Evolutionary conservation across 495 filamentous ascomycete species (phyloP).

Genomic region (Talaromyces adpressus): DNA sequence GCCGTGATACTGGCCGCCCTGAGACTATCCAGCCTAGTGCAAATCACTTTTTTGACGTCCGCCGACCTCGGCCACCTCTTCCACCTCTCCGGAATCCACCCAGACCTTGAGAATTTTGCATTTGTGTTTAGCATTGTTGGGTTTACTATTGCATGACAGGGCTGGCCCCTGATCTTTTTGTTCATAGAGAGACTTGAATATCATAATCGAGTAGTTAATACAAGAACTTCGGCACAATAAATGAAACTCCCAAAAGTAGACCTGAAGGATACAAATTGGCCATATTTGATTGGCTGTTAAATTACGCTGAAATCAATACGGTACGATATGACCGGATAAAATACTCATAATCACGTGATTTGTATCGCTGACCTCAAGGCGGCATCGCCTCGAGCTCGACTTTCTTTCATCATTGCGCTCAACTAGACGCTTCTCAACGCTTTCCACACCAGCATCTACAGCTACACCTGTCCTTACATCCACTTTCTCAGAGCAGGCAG

Average conservation of each 20-base stretch:
- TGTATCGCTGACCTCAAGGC: not conserved
- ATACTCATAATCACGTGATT: not conserved
- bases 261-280: not conserved
- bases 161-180: not conserved
- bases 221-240: not conserved
- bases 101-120: not conserved
- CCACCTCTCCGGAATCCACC: constrained; percentile 1
- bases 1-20: not conserved
- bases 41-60: not conserved
- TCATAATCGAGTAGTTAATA: not conserved
- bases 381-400: not conserved
- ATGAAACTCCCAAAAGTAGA: not conserved
- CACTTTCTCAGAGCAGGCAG: not conserved
- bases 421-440: not conserved
- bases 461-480: not conserved
- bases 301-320: not conserved
- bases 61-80: not conserved
- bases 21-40: not conserved
- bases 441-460: not conserved
- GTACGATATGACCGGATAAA: not conserved
- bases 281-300: not conserved
- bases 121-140: not conserved
- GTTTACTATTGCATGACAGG: not conserved
- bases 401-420: not conserved
- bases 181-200: not conserved